Evolutionary conservation across 129 eudicot species (phyloP), one percentile per base, ranked within the genome.

Genomic region (Solidago caesia): DNA sequence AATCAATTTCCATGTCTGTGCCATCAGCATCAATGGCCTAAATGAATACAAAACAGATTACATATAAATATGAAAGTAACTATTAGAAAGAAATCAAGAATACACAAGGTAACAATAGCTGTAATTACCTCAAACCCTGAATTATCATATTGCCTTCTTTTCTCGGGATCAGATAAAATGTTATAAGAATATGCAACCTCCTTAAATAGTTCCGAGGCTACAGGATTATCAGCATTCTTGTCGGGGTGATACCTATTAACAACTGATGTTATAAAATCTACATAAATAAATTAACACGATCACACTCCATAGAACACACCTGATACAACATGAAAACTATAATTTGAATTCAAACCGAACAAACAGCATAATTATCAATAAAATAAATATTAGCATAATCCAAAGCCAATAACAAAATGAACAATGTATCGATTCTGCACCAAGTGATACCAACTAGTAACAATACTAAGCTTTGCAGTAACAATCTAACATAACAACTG

Each of bases 11-110:
- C 98, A 94, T 87, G 79, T 93, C 97, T 91, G 86, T 81, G 60
- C 98, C 90, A 57, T 90, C 96, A 60, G 91, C 93, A 72, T 94
- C 98, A 77, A 94, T 86, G 69, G 98, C 98, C 98, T 87, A 65
- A 47, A 80, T 29, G 60, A 8, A 57, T 75, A 15, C 1, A 62
- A 14, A 56, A 42, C 12, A 58, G 33, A 76, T 57, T 3, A 11
- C 43, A 15, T 25, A 44, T 75, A 42, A 75, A 66, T 8, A 53
- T 25, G 10, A 68, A 26, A 9, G 39, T 25, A 55, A 29, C 5
- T 55, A 46, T 12, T 13, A 39, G 4, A 9, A 53, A 52, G 1
- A 63, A 4, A 41, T 33, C 1, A 44, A 21, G 21, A 21, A 21
- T 1, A n/a, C 7, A 41, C n/a, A 14, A 57, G 27, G 58, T 6